Evolutionary conservation across 352 stramenopile genomes (phyloP).

Genomic region (Phytophthora cajani): DNA sequence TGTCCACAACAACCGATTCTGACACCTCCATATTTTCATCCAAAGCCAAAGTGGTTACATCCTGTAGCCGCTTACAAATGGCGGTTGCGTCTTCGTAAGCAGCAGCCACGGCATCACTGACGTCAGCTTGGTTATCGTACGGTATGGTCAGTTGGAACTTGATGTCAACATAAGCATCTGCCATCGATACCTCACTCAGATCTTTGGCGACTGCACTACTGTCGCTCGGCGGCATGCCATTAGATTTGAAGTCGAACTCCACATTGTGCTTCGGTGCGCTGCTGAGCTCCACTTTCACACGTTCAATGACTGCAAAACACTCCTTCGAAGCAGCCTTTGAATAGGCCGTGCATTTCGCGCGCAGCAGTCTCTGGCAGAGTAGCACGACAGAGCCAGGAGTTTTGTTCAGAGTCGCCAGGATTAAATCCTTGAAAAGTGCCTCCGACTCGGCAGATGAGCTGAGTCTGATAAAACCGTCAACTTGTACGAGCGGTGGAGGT

Average conservation of each 20-base stretch:
- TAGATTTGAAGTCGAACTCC: conserved; percentile 28
- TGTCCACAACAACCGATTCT: conserved; percentile 14
- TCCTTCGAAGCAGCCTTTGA: conserved; percentile 52
- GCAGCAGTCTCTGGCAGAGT: conserved; percentile 52
- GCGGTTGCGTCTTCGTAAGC: conserved; percentile 40
- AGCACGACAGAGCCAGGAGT: conserved; percentile 12
- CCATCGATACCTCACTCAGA: conserved; percentile 16
- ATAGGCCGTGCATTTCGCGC: conserved; percentile 38
- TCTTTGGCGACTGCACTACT: conserved; percentile 6
- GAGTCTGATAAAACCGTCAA: conserved; percentile 48
- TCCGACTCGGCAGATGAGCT: conserved; percentile 26
- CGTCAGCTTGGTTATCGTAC: conserved; percentile 48
- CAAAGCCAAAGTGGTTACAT: conserved; percentile 24
- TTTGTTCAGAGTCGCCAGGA: conserved; percentile 21
- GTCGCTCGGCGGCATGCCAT: conserved; percentile 10
- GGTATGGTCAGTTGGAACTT: conserved; percentile 51
- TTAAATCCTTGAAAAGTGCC: conserved; percentile 46
- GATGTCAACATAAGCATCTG: conserved; percentile 36
- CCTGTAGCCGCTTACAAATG: conserved; percentile 37
- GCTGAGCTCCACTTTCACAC: conserved; percentile 35
- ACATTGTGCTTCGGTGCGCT: conserved; percentile 27
- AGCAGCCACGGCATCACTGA: conserved; percentile 39
- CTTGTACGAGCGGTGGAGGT: conserved; percentile 44
- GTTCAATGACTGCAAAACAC: conserved; percentile 47
- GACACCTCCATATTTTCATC: background rate